A percentile compares a stretch with the other conserved stretches of the same genome.
Evolutionary conservation across 768 basidiomycete genomes (phyloP).

Genomic region (Russula foetens): DNA sequence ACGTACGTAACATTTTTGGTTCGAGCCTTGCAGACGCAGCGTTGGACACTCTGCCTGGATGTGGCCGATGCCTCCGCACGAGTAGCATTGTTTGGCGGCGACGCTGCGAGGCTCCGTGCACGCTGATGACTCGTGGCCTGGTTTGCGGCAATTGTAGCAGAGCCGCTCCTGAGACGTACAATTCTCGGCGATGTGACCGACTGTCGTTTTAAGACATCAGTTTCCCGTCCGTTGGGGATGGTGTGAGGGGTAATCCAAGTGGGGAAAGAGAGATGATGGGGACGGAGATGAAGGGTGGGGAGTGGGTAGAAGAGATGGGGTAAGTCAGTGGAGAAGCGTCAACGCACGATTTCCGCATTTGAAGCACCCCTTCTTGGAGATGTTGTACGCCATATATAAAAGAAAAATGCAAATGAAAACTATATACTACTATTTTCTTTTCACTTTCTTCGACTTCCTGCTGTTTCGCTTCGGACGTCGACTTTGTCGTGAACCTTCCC

Average conservation of each 20-base stretch:
- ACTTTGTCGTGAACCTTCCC: slow-evolving; percentile 1
- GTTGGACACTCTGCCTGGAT: slow-evolving; percentile 84
- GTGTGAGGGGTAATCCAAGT: background rate
- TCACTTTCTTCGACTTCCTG: background rate
- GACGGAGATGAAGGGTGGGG: background rate
- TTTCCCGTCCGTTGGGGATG: background rate
- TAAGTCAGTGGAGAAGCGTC: background rate
- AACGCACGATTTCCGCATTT: slow-evolving; percentile 88
- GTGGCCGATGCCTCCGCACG: slow-evolving; percentile 88
- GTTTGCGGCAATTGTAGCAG: slow-evolving; percentile 92
- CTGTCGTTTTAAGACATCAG: slow-evolving; percentile 32
- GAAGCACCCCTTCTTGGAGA: slow-evolving; percentile 84
- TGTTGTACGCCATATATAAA: slow-evolving; percentile 68
- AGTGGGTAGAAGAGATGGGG: background rate
- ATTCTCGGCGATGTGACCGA: slow-evolving; percentile 90
- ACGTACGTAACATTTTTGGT: slow-evolving; percentile 80
- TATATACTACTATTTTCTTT: slow-evolving; percentile 14
- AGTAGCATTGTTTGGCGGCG: slow-evolving; percentile 86
- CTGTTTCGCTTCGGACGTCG: background rate
- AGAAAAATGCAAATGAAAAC: slow-evolving; percentile 18
- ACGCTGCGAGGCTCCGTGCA: slow-evolving; percentile 80
- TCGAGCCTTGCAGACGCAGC: slow-evolving; percentile 57
- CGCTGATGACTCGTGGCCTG: slow-evolving; percentile 87
- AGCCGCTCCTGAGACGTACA: slow-evolving; percentile 83
- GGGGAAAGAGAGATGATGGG: background rate